Evolutionary conservation across 164 flowering plant species (phyloP), one percentile per base, ranked within the genome.

Genomic region (Nelumbo lutea): DNA sequence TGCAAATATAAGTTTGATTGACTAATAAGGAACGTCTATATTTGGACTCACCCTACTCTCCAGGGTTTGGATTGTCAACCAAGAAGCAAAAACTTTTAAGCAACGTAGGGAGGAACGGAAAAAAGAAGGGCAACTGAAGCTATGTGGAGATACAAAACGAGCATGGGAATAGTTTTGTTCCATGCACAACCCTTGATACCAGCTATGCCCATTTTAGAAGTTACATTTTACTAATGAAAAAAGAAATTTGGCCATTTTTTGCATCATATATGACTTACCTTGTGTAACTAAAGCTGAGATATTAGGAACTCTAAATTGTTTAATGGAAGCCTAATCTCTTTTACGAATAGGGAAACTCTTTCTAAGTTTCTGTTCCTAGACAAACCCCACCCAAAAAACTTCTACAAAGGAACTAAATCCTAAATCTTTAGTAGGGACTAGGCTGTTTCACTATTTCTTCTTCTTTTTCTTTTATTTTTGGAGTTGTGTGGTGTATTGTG

Each of bases 131-230:
- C 86, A 67, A 78, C 97, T 65, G 98, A 96, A 88, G 90, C 90
- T 48, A 76, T n/a, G 90, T 81, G 99, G 99, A 66, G 76, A 93
- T 75, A 93, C 96, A 44, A n/a, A n/a, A n/a, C 81, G 71, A 76
- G 87, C 96, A 50, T 96, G 99, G 99, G n/a, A 93, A 91, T 75
- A 83, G 83, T 77, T 84, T 96, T 68, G n/a, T n/a, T 91, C 83
- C 75, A 87, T 96, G 92, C 93, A 90, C 43, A n/a, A n/a, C n/a
- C n/a, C 75, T 89, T 75, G 98, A 91, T 76, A 90, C 99, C 0
- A 97, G n/a, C n/a, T 96, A 82, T 65, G 73, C 39, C 13, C 53
- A 3, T 41, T 58, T 38, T 5, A 52, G 42, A 52, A 67, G 7
- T 50, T 27, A 47, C 38, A 39, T 39, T 8, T 45, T 46, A n/a